A percentile compares a stretch with the other conserved stretches of the same genome.
Evolutionary conservation across 2,329 filamentous ascomycete species (phyloP).

Genomic region (Pseudocercospora fuligena): DNA sequence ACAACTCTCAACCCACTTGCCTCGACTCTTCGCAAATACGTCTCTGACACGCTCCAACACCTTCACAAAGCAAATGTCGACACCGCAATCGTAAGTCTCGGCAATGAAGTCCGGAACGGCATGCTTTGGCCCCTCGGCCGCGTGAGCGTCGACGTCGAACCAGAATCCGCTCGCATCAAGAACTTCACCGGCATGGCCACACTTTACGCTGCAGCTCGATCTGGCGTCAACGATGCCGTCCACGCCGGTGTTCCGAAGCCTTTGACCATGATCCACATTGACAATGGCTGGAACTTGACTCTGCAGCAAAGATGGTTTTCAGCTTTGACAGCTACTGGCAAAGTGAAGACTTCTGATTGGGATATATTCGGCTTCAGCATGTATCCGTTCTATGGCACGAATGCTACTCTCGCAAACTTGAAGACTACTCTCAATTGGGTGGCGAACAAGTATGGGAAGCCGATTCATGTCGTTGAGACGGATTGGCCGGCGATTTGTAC

Average conservation of each 20-base stretch:
- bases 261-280: conserved; percentile 43
- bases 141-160: conserved; percentile 44
- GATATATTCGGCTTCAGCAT: conserved; percentile 39
- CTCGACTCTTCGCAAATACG: conserved; percentile 41
- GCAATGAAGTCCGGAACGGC: conserved; percentile 47
- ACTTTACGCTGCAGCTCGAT: conserved; percentile 38
- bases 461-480: conserved; percentile 41
- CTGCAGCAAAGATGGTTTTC: conserved; percentile 41
- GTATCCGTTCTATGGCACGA: conserved; percentile 42
- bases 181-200: conserved; percentile 44
- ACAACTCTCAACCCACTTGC: conserved; percentile 39
- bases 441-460: conserved; percentile 39
- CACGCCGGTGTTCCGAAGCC: conserved; percentile 38
- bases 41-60: conserved; percentile 44
- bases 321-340: conserved; percentile 37
- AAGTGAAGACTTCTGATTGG: conserved; percentile 36
- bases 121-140: conserved; percentile 46
- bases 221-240: conserved; percentile 41
- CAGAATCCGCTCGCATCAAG: conserved; percentile 36
- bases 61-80: conserved; percentile 48
- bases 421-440: conserved; percentile 34
- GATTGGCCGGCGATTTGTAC: conserved; percentile 40
- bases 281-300: conserved; percentile 41
- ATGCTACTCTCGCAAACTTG: conserved; percentile 38
- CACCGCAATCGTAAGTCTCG: conserved; percentile 48